phyloP scores from a whole-genome alignment of 2,329 filamentous ascomycete species.

The Escovopsis sp. region DNA sequence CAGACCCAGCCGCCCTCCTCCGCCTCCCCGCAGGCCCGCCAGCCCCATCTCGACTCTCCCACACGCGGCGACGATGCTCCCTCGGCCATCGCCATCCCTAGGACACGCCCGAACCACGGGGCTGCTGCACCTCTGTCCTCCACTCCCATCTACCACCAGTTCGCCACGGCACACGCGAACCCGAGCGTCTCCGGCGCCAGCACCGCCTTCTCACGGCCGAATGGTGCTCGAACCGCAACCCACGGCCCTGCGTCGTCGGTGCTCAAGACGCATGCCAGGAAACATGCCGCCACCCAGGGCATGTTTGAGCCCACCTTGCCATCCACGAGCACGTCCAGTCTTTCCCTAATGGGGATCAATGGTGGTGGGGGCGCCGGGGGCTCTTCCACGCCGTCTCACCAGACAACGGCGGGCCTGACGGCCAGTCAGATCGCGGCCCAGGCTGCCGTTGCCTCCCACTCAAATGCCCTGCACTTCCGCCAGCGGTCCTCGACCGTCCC shows the following conservation, averaged over 20 bases:
- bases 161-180: conserved; percentile 29
- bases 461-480: conserved; percentile 35
- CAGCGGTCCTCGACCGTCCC: conserved; percentile 65
- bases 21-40: conserved; percentile 19
- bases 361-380: conserved; percentile 27
- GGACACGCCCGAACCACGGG: conserved; percentile 26
- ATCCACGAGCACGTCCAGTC: conserved; percentile 41
- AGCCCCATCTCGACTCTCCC: conserved; percentile 17
- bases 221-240: conserved; percentile 16
- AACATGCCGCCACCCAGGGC: conserved; percentile 59
- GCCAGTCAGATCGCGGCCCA: conserved; percentile 73
- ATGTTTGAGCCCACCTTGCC: conserved; percentile 63
- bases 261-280: conserved; percentile 38
- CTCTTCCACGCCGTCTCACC: conserved; percentile 6
- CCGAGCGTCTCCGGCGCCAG: conserved; percentile 30
- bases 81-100: conserved; percentile 30
- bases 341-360: conserved; percentile 34
- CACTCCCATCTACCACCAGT: conserved; percentile 34
- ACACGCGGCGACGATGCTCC: conserved; percentile 15
- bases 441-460: conserved; percentile 56
- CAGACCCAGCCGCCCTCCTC: conserved; percentile 8
- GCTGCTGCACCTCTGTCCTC: conserved; percentile 16
- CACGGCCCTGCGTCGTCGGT: conserved; percentile 16
- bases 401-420: conserved; percentile 24
- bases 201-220: conserved; percentile 46